Conservation (phyloP, 257 asterid genomes). For the Nicotiana knightiana region DNA sequence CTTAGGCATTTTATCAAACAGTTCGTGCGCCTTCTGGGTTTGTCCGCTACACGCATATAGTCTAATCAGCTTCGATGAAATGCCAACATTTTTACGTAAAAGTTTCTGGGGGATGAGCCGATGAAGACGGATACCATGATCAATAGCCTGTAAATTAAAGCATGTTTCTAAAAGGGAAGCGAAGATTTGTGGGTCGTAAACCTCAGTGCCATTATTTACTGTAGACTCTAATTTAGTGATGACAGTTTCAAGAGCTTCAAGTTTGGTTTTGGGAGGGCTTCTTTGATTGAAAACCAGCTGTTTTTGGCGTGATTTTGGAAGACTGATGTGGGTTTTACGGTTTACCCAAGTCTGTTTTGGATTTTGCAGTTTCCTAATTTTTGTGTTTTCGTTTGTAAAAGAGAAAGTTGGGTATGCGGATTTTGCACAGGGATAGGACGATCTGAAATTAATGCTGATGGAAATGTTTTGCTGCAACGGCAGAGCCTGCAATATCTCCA, state of each 20-base stretch:
- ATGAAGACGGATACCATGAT: conserved; percentile 40
- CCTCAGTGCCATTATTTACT: conserved; percentile 38
- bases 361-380: conserved; percentile 15
- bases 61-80: conserved; percentile 62
- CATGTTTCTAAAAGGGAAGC: conserved; percentile 79
- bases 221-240: conserved; percentile 43
- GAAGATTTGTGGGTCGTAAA: conserved; percentile 59
- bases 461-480: background rate
- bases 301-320: conserved; percentile 47
- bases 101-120: conserved; percentile 56
- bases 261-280: conserved; percentile 34
- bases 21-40: conserved; percentile 55
- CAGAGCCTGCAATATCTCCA: background rate
- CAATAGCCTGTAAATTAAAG: conserved; percentile 49
- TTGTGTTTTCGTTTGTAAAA: conserved; percentile 15
- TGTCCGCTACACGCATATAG: conserved; percentile 44
- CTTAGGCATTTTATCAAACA: conserved; percentile 76
- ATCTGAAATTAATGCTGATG: background rate
- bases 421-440: background rate
- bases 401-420: background rate
- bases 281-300: conserved; percentile 38
- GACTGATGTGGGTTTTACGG: conserved; percentile 24
- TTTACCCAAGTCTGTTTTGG: conserved; percentile 11
- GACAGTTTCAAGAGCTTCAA: conserved; percentile 64
- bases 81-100: conserved; percentile 52